phyloP scores from a whole-genome alignment of 768 basidiomycete species.

The Lentinula raphanica region DNA sequence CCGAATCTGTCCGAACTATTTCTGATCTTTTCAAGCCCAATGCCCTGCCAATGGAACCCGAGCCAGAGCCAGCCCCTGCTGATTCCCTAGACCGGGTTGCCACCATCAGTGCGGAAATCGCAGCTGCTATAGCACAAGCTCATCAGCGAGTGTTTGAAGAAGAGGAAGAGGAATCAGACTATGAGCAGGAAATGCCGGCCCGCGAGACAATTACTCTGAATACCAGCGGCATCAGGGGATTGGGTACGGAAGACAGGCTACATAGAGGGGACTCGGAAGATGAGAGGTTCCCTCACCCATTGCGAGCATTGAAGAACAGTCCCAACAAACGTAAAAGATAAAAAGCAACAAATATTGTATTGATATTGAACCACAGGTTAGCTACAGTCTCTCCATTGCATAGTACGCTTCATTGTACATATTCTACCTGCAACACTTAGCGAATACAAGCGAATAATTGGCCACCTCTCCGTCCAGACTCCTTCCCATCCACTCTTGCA shows the following conservation, averaged over 20 bases:
- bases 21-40: constrained; percentile 62
- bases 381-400: constrained; percentile 6
- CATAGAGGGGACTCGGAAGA: constrained; percentile 39
- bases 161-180: constrained; percentile 39
- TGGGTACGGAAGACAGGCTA: constrained; percentile 20
- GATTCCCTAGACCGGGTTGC: constrained; percentile 62
- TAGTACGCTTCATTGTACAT: neutral
- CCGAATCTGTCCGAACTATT: constrained; percentile 70
- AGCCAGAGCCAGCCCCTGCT: constrained; percentile 30
- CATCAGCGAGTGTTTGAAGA: constrained; percentile 57
- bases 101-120: constrained; percentile 77
- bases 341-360: constrained; percentile 19
- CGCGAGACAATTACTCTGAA: constrained; percentile 29
- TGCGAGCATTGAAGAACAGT: constrained; percentile 59
- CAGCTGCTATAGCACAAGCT: constrained; percentile 73
- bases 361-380: constrained; percentile 6
- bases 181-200: constrained; percentile 18
- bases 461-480: too few relatives aligned
- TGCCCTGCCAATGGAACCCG: constrained; percentile 23
- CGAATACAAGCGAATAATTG: too few relatives aligned
- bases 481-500: too few relatives aligned
- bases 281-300: constrained; percentile 64
- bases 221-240: constrained; percentile 51
- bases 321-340: constrained; percentile 60
- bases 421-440: too few relatives aligned